A percentile compares a stretch with the other conserved stretches of the same genome.
Evolutionary conservation across 306 rosid species (phyloP).

Genomic region (Vachellia collinsii): DNA sequence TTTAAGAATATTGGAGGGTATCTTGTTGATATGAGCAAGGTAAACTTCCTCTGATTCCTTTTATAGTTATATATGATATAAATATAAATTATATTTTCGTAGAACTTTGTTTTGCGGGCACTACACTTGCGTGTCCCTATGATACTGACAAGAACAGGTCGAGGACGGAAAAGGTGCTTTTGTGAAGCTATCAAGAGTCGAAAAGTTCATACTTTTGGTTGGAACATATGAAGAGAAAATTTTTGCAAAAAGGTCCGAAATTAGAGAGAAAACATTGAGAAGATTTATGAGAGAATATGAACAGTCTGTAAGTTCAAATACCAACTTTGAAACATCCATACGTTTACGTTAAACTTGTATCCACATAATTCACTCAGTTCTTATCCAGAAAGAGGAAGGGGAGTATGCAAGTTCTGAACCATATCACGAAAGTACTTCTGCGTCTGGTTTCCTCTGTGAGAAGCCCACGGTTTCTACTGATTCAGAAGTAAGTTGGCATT

Average conservation of each 20-base stretch:
- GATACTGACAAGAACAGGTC: slow-evolving; percentile 32
- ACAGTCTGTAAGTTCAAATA: slow-evolving; percentile 43
- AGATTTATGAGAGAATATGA: slow-evolving; percentile 18
- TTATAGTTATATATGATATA: background rate
- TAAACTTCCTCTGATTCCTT: slow-evolving; percentile 10
- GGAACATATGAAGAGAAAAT: slow-evolving; percentile 55
- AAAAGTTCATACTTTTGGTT: slow-evolving; percentile 53
- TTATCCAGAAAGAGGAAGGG: slow-evolving; percentile 37
- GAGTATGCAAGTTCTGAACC: slow-evolving; percentile 6
- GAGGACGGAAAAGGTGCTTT: slow-evolving; percentile 40
- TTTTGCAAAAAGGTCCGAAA: slow-evolving; percentile 48
- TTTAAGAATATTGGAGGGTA: slow-evolving; percentile 59
- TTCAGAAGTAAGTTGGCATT: slow-evolving; percentile 33
- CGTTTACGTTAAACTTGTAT: background rate
- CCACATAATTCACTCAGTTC: background rate
- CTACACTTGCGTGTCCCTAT: background rate
- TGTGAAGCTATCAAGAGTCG: slow-evolving; percentile 57
- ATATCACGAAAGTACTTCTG: background rate
- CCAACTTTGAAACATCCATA: background rate
- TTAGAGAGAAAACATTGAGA: slow-evolving; percentile 32
- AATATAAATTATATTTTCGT: too few species aligned
- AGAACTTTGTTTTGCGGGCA: background rate
- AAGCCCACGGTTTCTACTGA: background rate
- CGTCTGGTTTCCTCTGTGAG: slow-evolving; percentile 9
- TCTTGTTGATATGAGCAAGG: slow-evolving; percentile 56